Evolutionary conservation across 768 basidiomycete genomes (phyloP).

Genomic region (Hirschioporus abietinus): DNA sequence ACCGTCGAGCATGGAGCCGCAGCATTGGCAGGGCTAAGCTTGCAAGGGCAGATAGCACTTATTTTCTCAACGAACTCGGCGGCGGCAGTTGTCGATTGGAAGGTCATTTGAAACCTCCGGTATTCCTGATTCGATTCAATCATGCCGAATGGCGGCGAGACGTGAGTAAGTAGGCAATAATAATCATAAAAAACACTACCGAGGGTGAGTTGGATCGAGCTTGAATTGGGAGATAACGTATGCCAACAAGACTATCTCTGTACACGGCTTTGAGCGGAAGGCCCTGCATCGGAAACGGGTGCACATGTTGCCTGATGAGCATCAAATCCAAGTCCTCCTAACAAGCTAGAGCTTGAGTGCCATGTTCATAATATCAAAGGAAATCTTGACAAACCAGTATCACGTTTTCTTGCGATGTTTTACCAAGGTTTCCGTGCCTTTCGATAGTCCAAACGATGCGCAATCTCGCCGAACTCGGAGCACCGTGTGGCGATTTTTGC

Average conservation of each 20-base stretch:
- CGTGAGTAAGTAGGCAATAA: background rate
- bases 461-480: constrained; percentile 59
- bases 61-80: constrained; percentile 58
- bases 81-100: constrained; percentile 43
- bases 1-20: background rate
- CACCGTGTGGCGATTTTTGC: constrained; percentile 40
- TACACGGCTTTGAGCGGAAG: constrained; percentile 80
- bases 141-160: background rate
- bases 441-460: constrained; percentile 52
- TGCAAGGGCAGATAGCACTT: constrained; percentile 70
- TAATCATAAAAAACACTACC: background rate
- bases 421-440: background rate
- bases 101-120: constrained; percentile 74
- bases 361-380: constrained; percentile 2
- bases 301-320: constrained; percentile 37
- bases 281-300: constrained; percentile 35
- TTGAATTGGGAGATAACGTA: constrained; percentile 55
- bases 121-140: constrained; percentile 42
- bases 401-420: background rate
- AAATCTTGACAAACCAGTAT: background rate
- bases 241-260: constrained; percentile 65
- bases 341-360: constrained; percentile 6
- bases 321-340: constrained; percentile 79
- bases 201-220: background rate
- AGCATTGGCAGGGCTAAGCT: constrained; percentile 35